Evolutionary conservation across 2,329 filamentous ascomycete species (phyloP), one percentile per base, ranked within the genome.

Genomic region (Cladorrhinum sp.): DNA sequence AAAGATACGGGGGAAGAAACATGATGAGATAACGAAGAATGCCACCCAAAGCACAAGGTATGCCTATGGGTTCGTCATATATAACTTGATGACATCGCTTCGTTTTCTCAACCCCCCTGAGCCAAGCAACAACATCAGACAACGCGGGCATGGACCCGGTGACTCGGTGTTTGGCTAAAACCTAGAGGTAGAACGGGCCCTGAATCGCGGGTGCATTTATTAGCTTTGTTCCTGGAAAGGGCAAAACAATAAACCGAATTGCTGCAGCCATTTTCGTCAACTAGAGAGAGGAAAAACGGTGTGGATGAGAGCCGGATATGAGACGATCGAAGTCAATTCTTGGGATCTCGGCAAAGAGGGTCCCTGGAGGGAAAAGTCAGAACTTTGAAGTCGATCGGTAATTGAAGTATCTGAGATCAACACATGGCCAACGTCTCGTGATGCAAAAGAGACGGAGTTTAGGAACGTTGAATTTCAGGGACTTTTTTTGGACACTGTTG

Each of bases 51-150:
- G 24, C 33, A 39, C 18, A 12, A 39, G 14, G 24, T 46, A 24
- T 55, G n/a, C 20, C 52, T 39, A 10, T 7, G n/a, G 16, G 20
- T 49, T 23, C 21, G 24, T 24, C 33, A 55, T 39, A 48, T 36
- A 18, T 51, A n/a, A 49, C 39, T 49, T 49, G 24, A 57, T 30
- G 21, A 57, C 54, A 57, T 49, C 54, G 39, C 8, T 33, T 28
- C 26, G 26, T 5, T 5, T 5, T 30, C 24, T 23, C 24, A 1
- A 30, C n/a, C 21, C 23, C 24, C 54, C 12, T 57, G 21, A 24
- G 18, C 23, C 39, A 26, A 49, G 33, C 26, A 24, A 39, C 24
- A 51, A 26, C 39, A 57, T 49, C 54, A 57, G 16, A 57, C 39
- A 49, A 49, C 18, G 21, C 42, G 54, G 21, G 30, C 21, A 55